Percentiles rank a stretch among this genome's conserved stretches.
Evolutionary conservation across 2,329 filamentous ascomycete genomes (phyloP).

Genomic region (Scedosporium minutisporum): DNA sequence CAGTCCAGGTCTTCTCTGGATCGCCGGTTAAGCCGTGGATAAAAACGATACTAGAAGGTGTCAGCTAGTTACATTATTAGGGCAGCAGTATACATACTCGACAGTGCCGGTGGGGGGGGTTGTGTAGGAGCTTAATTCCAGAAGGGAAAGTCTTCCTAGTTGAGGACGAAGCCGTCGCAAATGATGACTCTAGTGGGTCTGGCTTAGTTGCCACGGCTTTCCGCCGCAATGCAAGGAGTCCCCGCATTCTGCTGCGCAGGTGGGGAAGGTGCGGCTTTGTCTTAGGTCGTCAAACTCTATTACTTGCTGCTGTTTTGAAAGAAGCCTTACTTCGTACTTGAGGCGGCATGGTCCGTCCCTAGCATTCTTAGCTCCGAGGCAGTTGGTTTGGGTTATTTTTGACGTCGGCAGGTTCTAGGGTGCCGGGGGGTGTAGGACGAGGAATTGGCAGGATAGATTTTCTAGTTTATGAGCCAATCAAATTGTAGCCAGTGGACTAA

Average conservation of each 20-base stretch:
- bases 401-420: not conserved
- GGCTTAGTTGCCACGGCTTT: not conserved
- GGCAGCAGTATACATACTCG: not conserved
- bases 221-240: not conserved
- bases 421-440: not conserved
- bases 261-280: not conserved
- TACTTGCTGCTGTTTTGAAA: not conserved
- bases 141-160: not conserved
- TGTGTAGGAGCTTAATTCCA: not conserved
- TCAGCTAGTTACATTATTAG: not conserved
- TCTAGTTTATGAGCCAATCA: no score
- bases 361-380: not conserved
- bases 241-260: not conserved
- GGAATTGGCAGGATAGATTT: no score
- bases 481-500: no score
- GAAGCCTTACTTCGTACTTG: not conserved
- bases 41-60: not conserved
- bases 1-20: slow-evolving; percentile 21
- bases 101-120: not conserved
- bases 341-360: not conserved
- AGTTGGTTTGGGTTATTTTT: no score
- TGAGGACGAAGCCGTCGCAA: not conserved
- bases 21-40: not conserved
- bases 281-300: no score
- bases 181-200: not conserved